Percentiles rank a stretch among this genome's conserved stretches.
Evolutionary conservation across 1,139 yeast genomes (phyloP).

Genomic region (Hansenula sp.): DNA sequence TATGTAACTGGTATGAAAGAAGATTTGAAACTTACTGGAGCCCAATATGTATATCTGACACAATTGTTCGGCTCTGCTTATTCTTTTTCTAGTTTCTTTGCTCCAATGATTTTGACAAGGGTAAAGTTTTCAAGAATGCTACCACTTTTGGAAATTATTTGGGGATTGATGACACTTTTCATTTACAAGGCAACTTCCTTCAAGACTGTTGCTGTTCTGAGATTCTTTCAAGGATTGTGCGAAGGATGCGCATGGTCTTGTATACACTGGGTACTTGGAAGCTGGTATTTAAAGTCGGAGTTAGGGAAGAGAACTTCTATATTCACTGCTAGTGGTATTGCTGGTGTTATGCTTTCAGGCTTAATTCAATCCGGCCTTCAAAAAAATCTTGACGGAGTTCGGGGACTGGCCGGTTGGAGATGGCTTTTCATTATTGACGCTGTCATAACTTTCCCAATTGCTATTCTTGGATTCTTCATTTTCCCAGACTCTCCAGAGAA

Average conservation of each 20-base stretch:
- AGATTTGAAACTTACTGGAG: conserved; percentile 26
- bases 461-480: conserved; percentile 25
- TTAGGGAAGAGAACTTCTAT: conserved; percentile 21
- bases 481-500: conserved; percentile 39
- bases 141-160: conserved; percentile 30
- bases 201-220: conserved; percentile 39
- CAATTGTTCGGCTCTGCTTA: conserved; percentile 29
- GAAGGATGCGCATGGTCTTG: conserved; percentile 26
- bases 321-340: conserved; percentile 27
- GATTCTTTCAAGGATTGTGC: conserved; percentile 28
- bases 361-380: conserved; percentile 30
- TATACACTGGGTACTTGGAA: conserved; percentile 22
- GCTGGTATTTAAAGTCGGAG: conserved; percentile 25
- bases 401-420: conserved; percentile 30
- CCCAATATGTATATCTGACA: conserved; percentile 11
- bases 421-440: conserved; percentile 34
- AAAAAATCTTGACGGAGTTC: conserved; percentile 23
- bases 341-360: conserved; percentile 32
- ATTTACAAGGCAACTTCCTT: conserved; percentile 31
- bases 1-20: conserved; percentile 33
- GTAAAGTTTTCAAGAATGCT: conserved; percentile 46
- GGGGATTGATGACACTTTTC: conserved; percentile 39
- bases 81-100: conserved; percentile 49
- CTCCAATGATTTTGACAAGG: conserved; percentile 47
- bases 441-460: conserved; percentile 26